Evolutionary conservation across 768 basidiomycete species (phyloP).

Genomic region (Lactarius indigo): DNA sequence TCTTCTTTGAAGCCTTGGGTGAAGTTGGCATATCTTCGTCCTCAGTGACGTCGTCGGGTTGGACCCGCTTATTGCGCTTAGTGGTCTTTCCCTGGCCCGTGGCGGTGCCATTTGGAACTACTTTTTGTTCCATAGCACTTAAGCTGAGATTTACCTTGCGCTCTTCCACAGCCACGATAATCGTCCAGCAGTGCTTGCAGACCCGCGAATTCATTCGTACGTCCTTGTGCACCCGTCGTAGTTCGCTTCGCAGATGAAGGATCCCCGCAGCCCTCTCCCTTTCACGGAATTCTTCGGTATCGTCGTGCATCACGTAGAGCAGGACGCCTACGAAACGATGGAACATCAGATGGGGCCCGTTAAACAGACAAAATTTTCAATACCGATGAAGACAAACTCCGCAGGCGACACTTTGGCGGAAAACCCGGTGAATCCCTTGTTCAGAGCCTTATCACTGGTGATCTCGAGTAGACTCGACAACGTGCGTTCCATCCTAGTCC

Average conservation of each 20-base stretch:
- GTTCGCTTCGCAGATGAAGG: constrained; percentile 49
- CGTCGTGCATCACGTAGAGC: constrained; percentile 50
- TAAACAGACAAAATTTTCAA: constrained; percentile 22
- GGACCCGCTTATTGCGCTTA: constrained; percentile 34
- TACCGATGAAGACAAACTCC: constrained; percentile 81
- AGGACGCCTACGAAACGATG: constrained; percentile 54
- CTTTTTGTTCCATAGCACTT: constrained; percentile 9
- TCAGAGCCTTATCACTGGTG: constrained; percentile 36
- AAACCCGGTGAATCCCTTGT: constrained; percentile 37
- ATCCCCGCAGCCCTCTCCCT: constrained; percentile 54
- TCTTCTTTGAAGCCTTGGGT: constrained; percentile 8
- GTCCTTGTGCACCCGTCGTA: constrained; percentile 58
- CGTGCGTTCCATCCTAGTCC: constrained; percentile 48
- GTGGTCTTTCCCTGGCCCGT: constrained; percentile 23
- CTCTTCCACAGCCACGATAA: constrained; percentile 42
- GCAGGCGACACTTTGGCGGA: constrained; percentile 66
- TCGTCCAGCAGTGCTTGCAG: constrained; percentile 54
- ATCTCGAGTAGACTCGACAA: constrained; percentile 54
- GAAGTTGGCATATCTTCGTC: not conserved
- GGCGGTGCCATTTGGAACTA: constrained; percentile 4
- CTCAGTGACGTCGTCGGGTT: constrained; percentile 31
- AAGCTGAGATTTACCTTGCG: constrained; percentile 25
- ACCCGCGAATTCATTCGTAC: constrained; percentile 60
- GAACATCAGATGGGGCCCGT: not conserved
- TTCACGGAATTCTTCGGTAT: constrained; percentile 30